Base-by-base conservation (phyloP, 805 yeast genomes). In the Candida nanaspora region DNA sequence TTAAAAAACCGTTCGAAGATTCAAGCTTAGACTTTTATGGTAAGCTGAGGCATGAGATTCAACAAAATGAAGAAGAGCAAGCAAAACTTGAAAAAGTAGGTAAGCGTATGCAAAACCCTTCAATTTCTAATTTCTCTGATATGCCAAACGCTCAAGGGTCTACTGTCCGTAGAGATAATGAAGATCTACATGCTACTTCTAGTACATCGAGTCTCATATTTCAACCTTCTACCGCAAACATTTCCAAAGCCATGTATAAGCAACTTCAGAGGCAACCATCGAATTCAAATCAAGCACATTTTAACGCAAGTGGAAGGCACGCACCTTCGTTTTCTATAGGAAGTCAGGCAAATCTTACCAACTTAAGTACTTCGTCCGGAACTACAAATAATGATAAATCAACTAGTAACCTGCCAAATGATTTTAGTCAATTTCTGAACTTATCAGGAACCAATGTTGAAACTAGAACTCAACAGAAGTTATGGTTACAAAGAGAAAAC, bases 401-500 rank as follows among this genome's bases (percentile, higher is more conserved):
- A 3, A 33, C 8, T 22, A 20, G n/a, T 11, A 23, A 16, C 13
- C 14, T 27, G 19, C 39, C 39, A 16, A 61, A 61, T 32, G 66
- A 70, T 44, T 71, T 72, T 48, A 56, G 65, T 10, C 63, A 66
- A 32, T 69, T 66, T 53, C 51, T 72, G 41, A 62, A 62, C 45
- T 39, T 51, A 46, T 48, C 59, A 42, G 45, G 58, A 1, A 59
- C 61, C 0, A 65, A 64, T 39, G 56, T 65, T 23, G 85, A 80
- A 45, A 78, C 86, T 1, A 69, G 95, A 62, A 85, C 95, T 0
- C 95, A 86, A 54, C 93, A 84, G 54, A 74, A 80, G 46, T 69
- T 87, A 39, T 86, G 95, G 95, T 64, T 86, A 27, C 95, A 84
- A 57, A 68, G 91, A 47, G 91, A 84, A 48, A 81, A 76, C 50